Base-by-base conservation (phyloP, 192 early-diverging fungal species). In the Gryganskiella cystojenkinii region DNA sequence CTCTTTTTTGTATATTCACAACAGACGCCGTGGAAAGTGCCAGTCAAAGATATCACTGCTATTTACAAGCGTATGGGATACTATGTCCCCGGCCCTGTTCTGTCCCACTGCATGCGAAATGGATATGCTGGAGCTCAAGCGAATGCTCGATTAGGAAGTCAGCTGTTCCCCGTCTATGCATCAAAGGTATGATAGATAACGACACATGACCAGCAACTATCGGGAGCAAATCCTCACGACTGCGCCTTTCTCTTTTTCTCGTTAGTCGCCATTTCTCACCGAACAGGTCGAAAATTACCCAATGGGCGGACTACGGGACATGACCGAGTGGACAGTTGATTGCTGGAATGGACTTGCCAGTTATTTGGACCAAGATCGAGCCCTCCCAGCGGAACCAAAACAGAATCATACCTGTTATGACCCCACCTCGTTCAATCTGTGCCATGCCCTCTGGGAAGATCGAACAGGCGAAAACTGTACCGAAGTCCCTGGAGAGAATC, bases 221-320 rank as follows among this genome's bases (percentile, higher is more conserved):
- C 37, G 34, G n/a, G n/a, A n/a, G n/a, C n/a, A n/a, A n/a, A n/a
- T n/a, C n/a, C n/a, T n/a, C n/a, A n/a, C n/a, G n/a, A n/a, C n/a
- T n/a, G n/a, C n/a, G n/a, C 37, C 37, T 9, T 40, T 13, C 37
- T 9, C 13, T 86, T 79, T 61, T 83, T 75, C 55, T 37, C 54
- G 64, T 4, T 61, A 86, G 82, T 85, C 90, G 10, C 94, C 94
- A 1, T 94, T 94, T 70, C 75, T 96, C 57, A 84, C 88, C 1
- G 93, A 95, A 67, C 80, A 92, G 15, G 68, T 92, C 33, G 84
- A 90, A 46, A 72, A 84, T 22, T 95, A 96, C 51, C 86, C 88
- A 64, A 79, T 86, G 46, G 94, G 95, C 22, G 95, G 88, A 17
- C 33, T 91, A 3, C 74, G 91, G 20, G 87, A 90, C 37, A 88